Evolutionary conservation across 257 asterid genomes (phyloP), one percentile per base, ranked within the genome.

Genomic region (Nyctanthes arbortristis): DNA sequence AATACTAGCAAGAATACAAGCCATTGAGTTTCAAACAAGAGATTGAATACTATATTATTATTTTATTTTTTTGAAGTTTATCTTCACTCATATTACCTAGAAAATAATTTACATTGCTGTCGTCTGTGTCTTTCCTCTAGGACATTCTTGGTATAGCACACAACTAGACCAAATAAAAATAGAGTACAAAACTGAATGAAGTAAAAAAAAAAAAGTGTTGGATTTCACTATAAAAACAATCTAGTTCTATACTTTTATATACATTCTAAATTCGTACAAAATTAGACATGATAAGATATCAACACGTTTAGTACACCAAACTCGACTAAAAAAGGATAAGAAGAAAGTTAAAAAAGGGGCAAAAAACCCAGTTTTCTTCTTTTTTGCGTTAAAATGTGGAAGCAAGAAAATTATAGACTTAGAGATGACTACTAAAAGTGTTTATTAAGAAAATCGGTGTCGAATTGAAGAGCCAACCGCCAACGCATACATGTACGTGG

Each of bases 401-500:
- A n/a, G n/a, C n/a, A n/a, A n/a, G n/a, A n/a, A n/a, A n/a, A n/a
- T n/a, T n/a, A n/a, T n/a, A n/a, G n/a, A n/a, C n/a, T n/a, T n/a
- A n/a, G n/a, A n/a, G n/a, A n/a, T n/a, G n/a, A n/a, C n/a, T n/a
- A n/a, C n/a, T n/a, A n/a, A n/a, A n/a, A n/a, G n/a, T n/a, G n/a
- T n/a, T n/a, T n/a, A n/a, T n/a, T n/a, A 24, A 49, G 56, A 47
- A 65, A 57, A n/a, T n/a, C 24, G 36, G 37, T 2, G 6, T 31
- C 22, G 61, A 35, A 58, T 14, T 45, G 61, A 69, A 65, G 12
- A 72, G 70, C 77, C 79, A 73, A 63, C 91, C 68, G 70, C 77
- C 79, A 73, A 63, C 91, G 65, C 88, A 81, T 49, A 32, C 0
- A 11, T 1, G 52, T 75, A 93, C 98, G 97, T 93, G 98, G 84